phyloP scores from a whole-genome alignment of 176 grass and related monocot species.

The Puya raimondii region DNA sequence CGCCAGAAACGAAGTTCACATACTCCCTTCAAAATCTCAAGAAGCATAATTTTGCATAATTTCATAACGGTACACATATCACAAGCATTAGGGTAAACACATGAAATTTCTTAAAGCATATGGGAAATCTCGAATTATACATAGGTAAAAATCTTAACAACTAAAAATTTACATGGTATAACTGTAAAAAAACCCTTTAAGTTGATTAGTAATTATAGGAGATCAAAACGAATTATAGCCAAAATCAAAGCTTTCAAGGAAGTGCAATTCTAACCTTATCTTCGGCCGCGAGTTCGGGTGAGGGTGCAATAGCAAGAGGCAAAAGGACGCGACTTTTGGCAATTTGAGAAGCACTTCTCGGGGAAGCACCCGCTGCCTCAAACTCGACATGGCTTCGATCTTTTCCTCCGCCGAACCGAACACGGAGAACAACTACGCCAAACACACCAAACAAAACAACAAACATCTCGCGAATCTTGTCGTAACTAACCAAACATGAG shows the following conservation, averaged over 20 bases:
- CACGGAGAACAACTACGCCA: conserved; percentile 61
- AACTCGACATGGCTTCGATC: conserved; percentile 62
- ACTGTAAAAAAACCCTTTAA: too few species aligned
- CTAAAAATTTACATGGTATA: too few species aligned
- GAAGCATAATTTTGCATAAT: too few species aligned
- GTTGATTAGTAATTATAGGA: background rate
- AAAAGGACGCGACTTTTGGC: conserved; percentile 89
- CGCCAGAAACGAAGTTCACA: too few species aligned
- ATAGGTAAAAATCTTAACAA: too few species aligned
- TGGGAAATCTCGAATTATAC: too few species aligned
- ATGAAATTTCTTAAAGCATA: too few species aligned
- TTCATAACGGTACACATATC: too few species aligned
- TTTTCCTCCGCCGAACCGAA: conserved; percentile 79
- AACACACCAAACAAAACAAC: background rate
- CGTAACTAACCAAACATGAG: background rate
- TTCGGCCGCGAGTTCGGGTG: conserved; percentile 63
- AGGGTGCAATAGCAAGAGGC: conserved; percentile 93
- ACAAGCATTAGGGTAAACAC: too few species aligned
- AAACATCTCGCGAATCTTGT: background rate
- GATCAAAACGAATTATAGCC: background rate
- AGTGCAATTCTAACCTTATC: conserved; percentile 42
- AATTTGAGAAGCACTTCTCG: conserved; percentile 73
- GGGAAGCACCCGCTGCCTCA: conserved; percentile 69
- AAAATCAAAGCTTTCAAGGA: background rate
- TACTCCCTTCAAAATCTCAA: too few species aligned